Evolutionary conservation across 495 filamentous ascomycete species (phyloP).

Genomic region (Aspergillus sparsus): DNA sequence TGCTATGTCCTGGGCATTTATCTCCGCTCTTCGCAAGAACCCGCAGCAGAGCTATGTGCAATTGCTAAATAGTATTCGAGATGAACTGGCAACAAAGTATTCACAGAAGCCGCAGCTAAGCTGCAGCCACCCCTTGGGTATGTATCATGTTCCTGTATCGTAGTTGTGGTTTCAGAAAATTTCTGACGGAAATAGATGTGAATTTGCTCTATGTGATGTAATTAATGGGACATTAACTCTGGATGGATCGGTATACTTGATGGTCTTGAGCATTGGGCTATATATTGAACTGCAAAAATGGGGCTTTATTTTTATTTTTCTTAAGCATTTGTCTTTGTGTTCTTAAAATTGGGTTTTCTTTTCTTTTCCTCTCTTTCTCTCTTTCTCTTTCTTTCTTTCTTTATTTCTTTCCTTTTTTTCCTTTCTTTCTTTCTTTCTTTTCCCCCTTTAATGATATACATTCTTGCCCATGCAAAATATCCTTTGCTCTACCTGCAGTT

Average conservation of each 20-base stretch:
- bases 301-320: not conserved
- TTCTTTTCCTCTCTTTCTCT: not conserved
- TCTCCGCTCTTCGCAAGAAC: slow-evolving; percentile 91
- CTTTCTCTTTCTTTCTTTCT: slow-evolving; percentile 6
- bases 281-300: slow-evolving; percentile 12
- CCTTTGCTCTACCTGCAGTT: too few species aligned
- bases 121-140: slow-evolving; percentile 95
- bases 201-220: slow-evolving; percentile 69
- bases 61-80: slow-evolving; percentile 90
- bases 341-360: slow-evolving; percentile 2
- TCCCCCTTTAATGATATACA: not conserved
- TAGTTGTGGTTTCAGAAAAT: slow-evolving; percentile 24
- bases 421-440: not conserved
- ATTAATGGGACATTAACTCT: slow-evolving; percentile 19
- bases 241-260: slow-evolving; percentile 11
- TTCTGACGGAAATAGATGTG: slow-evolving; percentile 51
- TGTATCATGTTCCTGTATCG: slow-evolving; percentile 31
- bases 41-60: slow-evolving; percentile 98
- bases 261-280: slow-evolving; percentile 11
- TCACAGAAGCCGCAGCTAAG: slow-evolving; percentile 96
- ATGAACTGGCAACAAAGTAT: slow-evolving; percentile 86
- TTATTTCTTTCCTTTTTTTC: not conserved
- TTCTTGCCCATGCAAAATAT: too few species aligned
- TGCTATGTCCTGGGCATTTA: slow-evolving; percentile 98
- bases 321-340: slow-evolving; percentile 3